A percentile compares a stretch with the other conserved stretches of the same genome.
These are phyloP conservation scores for Coniella lustricola DNA, from an alignment of 2,329 filamentous ascomycete genomes.

Conservation along the genomic window DNA sequence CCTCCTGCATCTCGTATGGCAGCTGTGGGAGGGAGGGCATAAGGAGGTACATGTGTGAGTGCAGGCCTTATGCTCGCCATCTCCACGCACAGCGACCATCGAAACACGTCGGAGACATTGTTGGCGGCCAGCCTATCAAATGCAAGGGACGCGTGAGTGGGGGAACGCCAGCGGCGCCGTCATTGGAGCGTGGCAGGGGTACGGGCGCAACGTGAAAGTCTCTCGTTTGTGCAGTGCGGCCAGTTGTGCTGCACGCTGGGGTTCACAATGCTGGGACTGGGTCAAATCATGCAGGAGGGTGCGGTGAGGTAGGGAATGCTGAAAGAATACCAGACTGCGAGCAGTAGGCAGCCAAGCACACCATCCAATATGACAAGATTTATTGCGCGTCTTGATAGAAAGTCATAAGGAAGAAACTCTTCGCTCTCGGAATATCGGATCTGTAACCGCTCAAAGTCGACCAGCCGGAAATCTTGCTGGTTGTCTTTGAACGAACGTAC, in stretches of 20 bases:
- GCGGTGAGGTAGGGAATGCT: neutral
- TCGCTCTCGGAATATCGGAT: no score
- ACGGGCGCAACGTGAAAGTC: neutral
- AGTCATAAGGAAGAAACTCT: neutral
- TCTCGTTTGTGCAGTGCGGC: slow-evolving; percentile 9
- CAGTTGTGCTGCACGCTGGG: neutral
- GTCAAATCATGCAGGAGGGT: neutral
- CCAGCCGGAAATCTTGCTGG: no score
- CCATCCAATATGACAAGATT: neutral
- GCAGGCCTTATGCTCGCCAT: slow-evolving; percentile 1
- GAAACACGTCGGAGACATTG: neutral
- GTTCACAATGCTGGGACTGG: neutral
- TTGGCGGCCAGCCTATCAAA: neutral
- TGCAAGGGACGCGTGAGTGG: slow-evolving; percentile 9
- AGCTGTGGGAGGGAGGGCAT: neutral
- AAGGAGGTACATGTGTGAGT: slow-evolving; percentile 1
- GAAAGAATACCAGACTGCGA: neutral
- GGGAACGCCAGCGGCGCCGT: slow-evolving; percentile 6
- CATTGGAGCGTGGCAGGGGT: slow-evolving; percentile 11
- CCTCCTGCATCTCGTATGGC: neutral
- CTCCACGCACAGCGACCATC: slow-evolving; percentile 4
- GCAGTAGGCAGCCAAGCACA: neutral
- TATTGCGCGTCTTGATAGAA: no score
- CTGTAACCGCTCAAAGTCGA: no score
- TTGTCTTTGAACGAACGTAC: neutral